Percentiles rank a stretch among this genome's conserved stretches.
Conservation (phyloP, 2,329 filamentous ascomycete species). For the Harringtonia aguacate region DNA sequence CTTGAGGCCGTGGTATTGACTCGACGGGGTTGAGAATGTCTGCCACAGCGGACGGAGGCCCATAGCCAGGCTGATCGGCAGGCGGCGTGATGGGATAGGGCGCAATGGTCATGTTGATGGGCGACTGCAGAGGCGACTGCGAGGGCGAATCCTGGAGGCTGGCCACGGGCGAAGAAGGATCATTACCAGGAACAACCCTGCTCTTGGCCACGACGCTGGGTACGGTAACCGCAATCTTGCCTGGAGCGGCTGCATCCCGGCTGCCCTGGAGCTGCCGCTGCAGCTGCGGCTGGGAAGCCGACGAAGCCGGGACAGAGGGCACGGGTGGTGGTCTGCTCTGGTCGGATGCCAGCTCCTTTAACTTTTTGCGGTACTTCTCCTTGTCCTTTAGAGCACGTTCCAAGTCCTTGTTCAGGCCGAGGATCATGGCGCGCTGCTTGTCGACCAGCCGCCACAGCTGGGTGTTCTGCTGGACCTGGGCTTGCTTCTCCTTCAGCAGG, state of each 20-base stretch:
- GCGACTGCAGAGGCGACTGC: slow-evolving; percentile 30
- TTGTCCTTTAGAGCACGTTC: slow-evolving; percentile 89
- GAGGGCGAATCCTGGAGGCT: slow-evolving; percentile 2
- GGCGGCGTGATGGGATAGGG: slow-evolving; percentile 57
- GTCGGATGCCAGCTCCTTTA: slow-evolving; percentile 59
- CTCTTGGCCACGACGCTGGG: background rate
- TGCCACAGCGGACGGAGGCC: slow-evolving; percentile 30
- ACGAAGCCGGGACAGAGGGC: slow-evolving; percentile 6
- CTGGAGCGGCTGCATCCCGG: background rate
- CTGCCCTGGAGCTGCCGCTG: background rate
- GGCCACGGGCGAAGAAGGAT: slow-evolving; percentile 1
- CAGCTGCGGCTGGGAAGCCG: background rate
- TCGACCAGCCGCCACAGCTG: slow-evolving; percentile 94
- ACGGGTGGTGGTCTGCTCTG: slow-evolving; percentile 10
- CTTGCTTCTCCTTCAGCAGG: slow-evolving; percentile 82
- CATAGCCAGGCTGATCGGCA: slow-evolving; percentile 32
- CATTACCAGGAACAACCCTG: background rate
- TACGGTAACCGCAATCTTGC: background rate
- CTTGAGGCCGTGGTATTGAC: slow-evolving; percentile 49
- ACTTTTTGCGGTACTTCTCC: slow-evolving; percentile 81
- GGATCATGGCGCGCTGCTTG: slow-evolving; percentile 88
- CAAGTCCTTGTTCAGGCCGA: slow-evolving; percentile 88
- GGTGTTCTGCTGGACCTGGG: slow-evolving; percentile 76
- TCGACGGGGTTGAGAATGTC: slow-evolving; percentile 45
- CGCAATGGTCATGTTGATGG: slow-evolving; percentile 47